Evolutionary conservation across 2,329 filamentous ascomycete species (phyloP).

Genomic region (Fonsecaea pugnacius): DNA sequence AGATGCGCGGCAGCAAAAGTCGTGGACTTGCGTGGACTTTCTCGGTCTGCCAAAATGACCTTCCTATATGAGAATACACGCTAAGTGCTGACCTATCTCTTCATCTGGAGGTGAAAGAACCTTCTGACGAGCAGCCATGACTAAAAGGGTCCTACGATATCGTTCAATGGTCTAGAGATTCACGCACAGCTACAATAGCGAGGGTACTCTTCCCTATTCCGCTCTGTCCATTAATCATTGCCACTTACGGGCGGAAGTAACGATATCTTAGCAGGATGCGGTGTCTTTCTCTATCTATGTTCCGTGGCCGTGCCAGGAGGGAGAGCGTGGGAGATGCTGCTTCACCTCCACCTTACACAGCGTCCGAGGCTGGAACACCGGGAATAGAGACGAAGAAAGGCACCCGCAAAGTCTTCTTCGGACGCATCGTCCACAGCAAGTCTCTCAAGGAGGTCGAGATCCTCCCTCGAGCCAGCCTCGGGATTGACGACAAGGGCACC

Average conservation of each 20-base stretch:
- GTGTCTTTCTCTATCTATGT: constrained; percentile 12
- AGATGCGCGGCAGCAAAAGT: constrained; percentile 7
- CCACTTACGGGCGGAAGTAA: background rate
- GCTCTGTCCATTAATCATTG: background rate
- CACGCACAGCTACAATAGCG: background rate
- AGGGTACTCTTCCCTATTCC: background rate
- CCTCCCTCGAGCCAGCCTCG: constrained; percentile 16
- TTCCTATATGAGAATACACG: constrained; percentile 12
- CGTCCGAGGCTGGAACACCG: background rate
- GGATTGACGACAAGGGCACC: constrained; percentile 17
- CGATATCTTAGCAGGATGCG: background rate
- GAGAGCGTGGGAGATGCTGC: background rate
- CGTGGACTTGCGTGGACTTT: background rate
- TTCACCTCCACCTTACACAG: constrained; percentile 8
- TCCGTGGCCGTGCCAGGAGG: background rate
- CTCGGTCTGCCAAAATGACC: background rate
- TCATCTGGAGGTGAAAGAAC: background rate
- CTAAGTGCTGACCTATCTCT: constrained; percentile 9
- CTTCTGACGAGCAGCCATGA: background rate
- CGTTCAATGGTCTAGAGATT: background rate
- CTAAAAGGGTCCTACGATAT: background rate
- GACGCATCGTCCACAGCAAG: constrained; percentile 27
- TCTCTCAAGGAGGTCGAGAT: constrained; percentile 25
- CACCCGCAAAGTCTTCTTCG: constrained; percentile 15
- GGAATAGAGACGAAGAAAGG: background rate